Base-by-base conservation (phyloP, 2,329 filamentous ascomycete genomes). In the Epichloe elymi region DNA sequence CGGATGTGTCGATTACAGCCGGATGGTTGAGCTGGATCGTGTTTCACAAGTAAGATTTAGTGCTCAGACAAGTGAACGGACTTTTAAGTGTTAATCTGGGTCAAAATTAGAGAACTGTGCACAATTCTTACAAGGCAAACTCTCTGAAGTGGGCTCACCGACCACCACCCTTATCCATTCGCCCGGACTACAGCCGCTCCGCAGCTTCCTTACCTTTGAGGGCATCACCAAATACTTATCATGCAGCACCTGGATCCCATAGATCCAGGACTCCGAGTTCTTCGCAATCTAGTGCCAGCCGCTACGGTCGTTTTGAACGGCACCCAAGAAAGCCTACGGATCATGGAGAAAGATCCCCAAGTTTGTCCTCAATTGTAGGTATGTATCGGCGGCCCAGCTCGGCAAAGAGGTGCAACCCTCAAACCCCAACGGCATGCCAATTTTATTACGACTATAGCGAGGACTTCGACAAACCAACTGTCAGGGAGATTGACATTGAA, bases 401-500 rank as follows among this genome's bases (percentile, higher is more conserved):
- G 15, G 49, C 58, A 49, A 63, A 61, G 41, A 61, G 57, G 19
- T 56, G 56, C 36, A 61, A 58, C 4, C 61, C 59, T 37, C 52
- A 58, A 33, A 53, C 63, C n/a, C 65, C 61, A 51, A 56, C 63
- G 44, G 51, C 57, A 37, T 58, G 66, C 52, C 65, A 71, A 42
- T 66, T 71, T 39, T 78, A 76, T 57, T 77, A 78, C 54, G 75
- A 78, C 57, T 78, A 78, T 57, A 72, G 67, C 17, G 75, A 78
- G 55, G 70, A 68, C 3, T 77, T 77, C 48, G 71, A 75, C 17
- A 64, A 59, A 43, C 61, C 58, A 17, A 51, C 54, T 19, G 52
- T 59, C 33, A 57, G 47, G 11, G 50, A 57, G 4, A 58, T 46
- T 6, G 46, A 57, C 7, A 39, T 53, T 5, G 51, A 57, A 4